Percentiles rank a stretch among this genome's conserved stretches.
These are phyloP conservation scores for Daldinia sp. DNA, from an alignment of 2,329 filamentous ascomycete genomes.

Conservation along the genomic window DNA sequence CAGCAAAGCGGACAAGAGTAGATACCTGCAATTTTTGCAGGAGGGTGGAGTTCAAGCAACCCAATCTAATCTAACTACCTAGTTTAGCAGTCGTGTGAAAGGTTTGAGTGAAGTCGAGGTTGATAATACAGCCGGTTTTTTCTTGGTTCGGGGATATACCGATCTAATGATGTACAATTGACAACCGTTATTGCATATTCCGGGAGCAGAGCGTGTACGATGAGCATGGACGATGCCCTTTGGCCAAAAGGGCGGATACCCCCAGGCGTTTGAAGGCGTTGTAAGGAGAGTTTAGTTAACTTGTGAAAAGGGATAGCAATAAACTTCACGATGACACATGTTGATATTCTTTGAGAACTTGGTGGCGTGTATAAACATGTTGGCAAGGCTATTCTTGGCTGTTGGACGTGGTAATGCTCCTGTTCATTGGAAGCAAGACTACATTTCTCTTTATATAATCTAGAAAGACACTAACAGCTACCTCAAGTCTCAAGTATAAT, in stretches of 20 bases:
- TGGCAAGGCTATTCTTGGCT: neutral
- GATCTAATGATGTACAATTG: slow-evolving; percentile 20
- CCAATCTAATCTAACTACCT: too few relatives aligned
- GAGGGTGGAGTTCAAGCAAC: too few relatives aligned
- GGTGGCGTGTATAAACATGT: neutral
- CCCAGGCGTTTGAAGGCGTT: slow-evolving; percentile 39
- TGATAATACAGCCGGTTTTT: neutral
- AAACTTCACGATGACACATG: neutral
- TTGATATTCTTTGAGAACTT: neutral
- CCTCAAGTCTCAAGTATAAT: too few relatives aligned
- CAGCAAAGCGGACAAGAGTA: neutral
- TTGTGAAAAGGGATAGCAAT: slow-evolving; percentile 5
- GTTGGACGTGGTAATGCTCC: neutral
- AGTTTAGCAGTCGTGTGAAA: neutral
- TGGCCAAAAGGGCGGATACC: slow-evolving; percentile 44
- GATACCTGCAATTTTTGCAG: neutral
- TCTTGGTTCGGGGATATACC: neutral
- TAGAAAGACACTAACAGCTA: too few relatives aligned
- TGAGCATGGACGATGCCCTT: slow-evolving; percentile 28
- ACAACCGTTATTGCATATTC: slow-evolving; percentile 13
- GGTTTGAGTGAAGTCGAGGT: neutral
- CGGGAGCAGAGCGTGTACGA: slow-evolving; percentile 20
- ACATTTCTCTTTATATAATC: too few relatives aligned
- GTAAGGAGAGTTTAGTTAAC: slow-evolving; percentile 8
- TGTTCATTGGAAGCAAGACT: neutral